Conservation (phyloP, 192 early-diverging fungal genomes). For the Rhizoclosmatium sp. region DNA sequence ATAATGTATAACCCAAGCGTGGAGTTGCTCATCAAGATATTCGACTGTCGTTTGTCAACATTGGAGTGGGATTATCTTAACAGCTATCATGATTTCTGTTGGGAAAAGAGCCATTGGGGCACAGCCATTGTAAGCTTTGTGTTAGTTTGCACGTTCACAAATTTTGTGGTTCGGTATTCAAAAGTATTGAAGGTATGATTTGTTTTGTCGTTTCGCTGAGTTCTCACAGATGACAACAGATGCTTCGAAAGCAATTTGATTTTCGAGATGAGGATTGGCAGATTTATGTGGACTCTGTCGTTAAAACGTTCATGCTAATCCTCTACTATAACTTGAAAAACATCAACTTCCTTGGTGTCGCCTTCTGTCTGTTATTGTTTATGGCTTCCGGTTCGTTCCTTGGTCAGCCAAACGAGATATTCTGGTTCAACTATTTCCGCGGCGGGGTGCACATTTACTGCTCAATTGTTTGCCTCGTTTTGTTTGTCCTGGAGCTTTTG, state of each 20-base stretch:
- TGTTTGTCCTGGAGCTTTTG: background rate
- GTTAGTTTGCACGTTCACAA: conserved; percentile 11
- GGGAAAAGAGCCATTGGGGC: conserved; percentile 1
- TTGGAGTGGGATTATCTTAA: background rate
- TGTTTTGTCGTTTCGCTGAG: background rate
- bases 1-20: conserved; percentile 14
- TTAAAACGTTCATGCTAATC: conserved; percentile 8
- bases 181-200: conserved; percentile 6
- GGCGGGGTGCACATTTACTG: conserved; percentile 1
- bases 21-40: background rate
- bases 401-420: background rate
- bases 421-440: background rate
- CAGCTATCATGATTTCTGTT: background rate
- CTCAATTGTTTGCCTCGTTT: background rate
- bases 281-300: conserved; percentile 8
- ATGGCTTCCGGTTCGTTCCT: background rate
- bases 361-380: background rate
- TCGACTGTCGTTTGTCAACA: background rate
- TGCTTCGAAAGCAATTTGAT: background rate
- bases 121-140: background rate
- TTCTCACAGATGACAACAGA: background rate
- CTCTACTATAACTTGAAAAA: background rate
- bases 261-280: conserved; percentile 9
- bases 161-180: conserved; percentile 12
- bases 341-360: background rate